Conservation (phyloP, 2,329 filamentous ascomycete species). For the Epichloe gansuensis region DNA sequence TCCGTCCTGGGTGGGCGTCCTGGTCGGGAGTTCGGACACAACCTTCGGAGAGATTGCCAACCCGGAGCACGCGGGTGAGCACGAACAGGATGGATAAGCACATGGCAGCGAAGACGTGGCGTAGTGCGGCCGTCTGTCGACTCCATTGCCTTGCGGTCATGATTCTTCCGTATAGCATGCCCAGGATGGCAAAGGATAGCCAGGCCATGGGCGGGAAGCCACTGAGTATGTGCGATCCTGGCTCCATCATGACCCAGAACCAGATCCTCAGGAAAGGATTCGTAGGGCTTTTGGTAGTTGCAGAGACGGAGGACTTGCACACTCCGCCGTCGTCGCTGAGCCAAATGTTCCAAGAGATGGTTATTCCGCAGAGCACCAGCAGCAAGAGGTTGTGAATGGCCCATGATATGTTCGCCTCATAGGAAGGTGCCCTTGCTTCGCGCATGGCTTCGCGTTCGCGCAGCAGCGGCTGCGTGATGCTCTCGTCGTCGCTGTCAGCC, state of each 20-base stretch:
- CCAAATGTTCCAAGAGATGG: slow-evolving; percentile 37
- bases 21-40: slow-evolving; percentile 30
- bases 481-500: slow-evolving; percentile 5
- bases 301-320: slow-evolving; percentile 14
- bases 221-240: slow-evolving; percentile 20
- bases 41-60: slow-evolving; percentile 32
- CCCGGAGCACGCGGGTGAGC: slow-evolving; percentile 26
- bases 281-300: slow-evolving; percentile 5
- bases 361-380: slow-evolving; percentile 20
- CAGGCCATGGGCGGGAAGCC: slow-evolving; percentile 33
- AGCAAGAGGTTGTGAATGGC: slow-evolving; percentile 28
- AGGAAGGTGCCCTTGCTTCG: neutral
- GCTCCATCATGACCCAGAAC: slow-evolving; percentile 24
- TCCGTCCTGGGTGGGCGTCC: slow-evolving; percentile 15
- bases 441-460: neutral
- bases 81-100: slow-evolving; percentile 27
- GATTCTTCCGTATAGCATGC: slow-evolving; percentile 31
- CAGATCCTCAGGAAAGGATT: slow-evolving; percentile 24
- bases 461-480: slow-evolving; percentile 22
- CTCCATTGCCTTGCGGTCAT: slow-evolving; percentile 21
- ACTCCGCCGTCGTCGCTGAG: slow-evolving; percentile 27
- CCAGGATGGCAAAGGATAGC: slow-evolving; percentile 33
- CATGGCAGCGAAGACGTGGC: slow-evolving; percentile 18
- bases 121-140: slow-evolving; percentile 13
- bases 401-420: slow-evolving; percentile 21